These are phyloP conservation scores for Paramecium sonneborni DNA, from an alignment of 73 alveolate species.

Conservation along the genomic window DNA sequence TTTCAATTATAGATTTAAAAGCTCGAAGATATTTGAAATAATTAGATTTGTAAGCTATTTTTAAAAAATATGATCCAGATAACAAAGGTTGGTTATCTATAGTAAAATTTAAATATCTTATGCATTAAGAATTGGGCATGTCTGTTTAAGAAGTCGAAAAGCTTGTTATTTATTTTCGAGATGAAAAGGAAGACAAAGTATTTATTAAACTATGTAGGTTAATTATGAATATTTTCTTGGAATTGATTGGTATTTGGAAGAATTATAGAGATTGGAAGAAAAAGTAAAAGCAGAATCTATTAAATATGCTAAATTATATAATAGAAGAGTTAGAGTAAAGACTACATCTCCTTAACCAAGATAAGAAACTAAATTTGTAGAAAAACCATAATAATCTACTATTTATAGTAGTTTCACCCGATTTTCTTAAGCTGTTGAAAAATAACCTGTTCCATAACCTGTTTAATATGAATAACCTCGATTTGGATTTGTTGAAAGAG, in stretches of 20 bases:
- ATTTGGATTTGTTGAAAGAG: constrained; percentile 41
- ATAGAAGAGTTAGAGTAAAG: neutral
- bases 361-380: neutral
- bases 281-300: neutral
- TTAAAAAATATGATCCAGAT: constrained; percentile 48
- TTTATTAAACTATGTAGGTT: neutral
- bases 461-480: constrained; percentile 5
- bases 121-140: constrained; percentile 24
- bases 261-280: neutral
- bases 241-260: constrained; percentile 50
- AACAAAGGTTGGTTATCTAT: constrained; percentile 13
- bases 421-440: constrained; percentile 24
- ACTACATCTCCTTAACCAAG: neutral
- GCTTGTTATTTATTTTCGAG: neutral
- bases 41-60: neutral
- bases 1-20: neutral
- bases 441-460: constrained; percentile 12
- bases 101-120: constrained; percentile 21
- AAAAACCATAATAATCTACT: constrained; percentile 1
- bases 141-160: neutral
- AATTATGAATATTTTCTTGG: constrained; percentile 15
- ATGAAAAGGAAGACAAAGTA: constrained; percentile 51
- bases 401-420: constrained; percentile 44
- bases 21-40: constrained; percentile 28
- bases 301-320: neutral